Percentiles rank a stretch among this genome's conserved stretches.
Conservation (phyloP, 2,329 filamentous ascomycete genomes). For the Acrocalymma vagum region DNA sequence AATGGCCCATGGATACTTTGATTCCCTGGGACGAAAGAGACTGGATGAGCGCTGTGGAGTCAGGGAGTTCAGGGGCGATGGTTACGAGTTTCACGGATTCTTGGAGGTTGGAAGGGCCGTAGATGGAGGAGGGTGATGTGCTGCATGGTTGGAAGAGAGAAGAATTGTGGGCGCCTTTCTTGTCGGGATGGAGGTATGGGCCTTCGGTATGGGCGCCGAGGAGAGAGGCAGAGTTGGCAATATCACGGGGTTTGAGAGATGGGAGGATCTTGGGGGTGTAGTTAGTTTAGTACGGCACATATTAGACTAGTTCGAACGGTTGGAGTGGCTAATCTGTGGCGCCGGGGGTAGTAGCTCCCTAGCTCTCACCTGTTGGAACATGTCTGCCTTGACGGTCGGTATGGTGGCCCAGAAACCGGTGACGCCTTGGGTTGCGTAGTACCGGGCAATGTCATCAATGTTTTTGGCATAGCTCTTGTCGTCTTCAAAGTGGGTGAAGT, state of each 20-base stretch:
- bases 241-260: constrained; percentile 53
- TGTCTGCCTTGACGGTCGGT: constrained; percentile 57
- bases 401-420: constrained; percentile 64
- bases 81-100: constrained; percentile 59
- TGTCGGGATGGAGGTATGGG: constrained; percentile 61
- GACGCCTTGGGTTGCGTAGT: constrained; percentile 61
- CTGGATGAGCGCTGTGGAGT: constrained; percentile 52
- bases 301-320: not conserved
- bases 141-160: constrained; percentile 53
- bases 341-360: too few relatives aligned
- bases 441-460: constrained; percentile 56
- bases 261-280: constrained; percentile 55
- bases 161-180: constrained; percentile 63
- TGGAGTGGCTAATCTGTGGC: constrained; percentile 15
- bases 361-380: constrained; percentile 58
- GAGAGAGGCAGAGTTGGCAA: constrained; percentile 56
- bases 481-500: constrained; percentile 61
- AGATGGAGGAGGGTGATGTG: constrained; percentile 49
- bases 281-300: constrained; percentile 5
- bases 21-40: constrained; percentile 52
- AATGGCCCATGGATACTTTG: constrained; percentile 61
- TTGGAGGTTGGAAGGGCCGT: constrained; percentile 54
- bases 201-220: constrained; percentile 67
- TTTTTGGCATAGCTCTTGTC: constrained; percentile 52
- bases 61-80: constrained; percentile 61